Evolutionary conservation across 257 asterid species (phyloP), one percentile per base, ranked within the genome.

Genomic region (Fraxinus cuspidata): DNA sequence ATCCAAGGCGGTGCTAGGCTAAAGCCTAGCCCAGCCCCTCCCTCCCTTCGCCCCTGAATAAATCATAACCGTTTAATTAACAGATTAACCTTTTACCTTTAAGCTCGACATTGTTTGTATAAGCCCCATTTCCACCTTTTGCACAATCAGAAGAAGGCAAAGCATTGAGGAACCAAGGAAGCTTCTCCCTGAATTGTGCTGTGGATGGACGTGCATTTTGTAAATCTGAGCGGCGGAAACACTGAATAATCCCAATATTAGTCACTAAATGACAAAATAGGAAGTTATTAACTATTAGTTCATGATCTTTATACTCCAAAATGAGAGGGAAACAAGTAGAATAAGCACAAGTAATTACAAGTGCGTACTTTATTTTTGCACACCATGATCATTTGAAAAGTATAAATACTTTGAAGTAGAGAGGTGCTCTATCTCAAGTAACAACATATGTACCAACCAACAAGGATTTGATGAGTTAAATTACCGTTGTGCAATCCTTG

Each of bases 131-230:
- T 81, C 99, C 99, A 60, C 96, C 99, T 87, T 95, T 95, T 9
- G 99, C 97, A 83, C 99, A 95, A 80, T 95, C 97, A 81, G 90
- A 91, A 72, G 99, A 95, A 72, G 99, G 99, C 79, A 93, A 89
- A 63, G 98, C 98, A 81, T 79, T 85, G 75, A 95, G 94, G 84
- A 95, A 95, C 99, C 99, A 95, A 0, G 99, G 99, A 74, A 95
- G 96, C 85, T 91, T 95, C 68, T 92, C 97, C 84, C 72, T 81
- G 85, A 95, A 95, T 78, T 95, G 99, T 76, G 84, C 56, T 21
- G 96, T 90, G 19, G 96, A 85, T 42, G 99, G 99, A 32, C 99
- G 98, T 60, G 81, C 94, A 53, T 89, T 93, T 83, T 83, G 92
- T 70, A 95, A 86, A 79, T 95, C 99, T 56, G 97, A 92, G 83